Conservation (phyloP, 2,329 filamentous ascomycete genomes). For the Clonostachys rhizophaga region DNA sequence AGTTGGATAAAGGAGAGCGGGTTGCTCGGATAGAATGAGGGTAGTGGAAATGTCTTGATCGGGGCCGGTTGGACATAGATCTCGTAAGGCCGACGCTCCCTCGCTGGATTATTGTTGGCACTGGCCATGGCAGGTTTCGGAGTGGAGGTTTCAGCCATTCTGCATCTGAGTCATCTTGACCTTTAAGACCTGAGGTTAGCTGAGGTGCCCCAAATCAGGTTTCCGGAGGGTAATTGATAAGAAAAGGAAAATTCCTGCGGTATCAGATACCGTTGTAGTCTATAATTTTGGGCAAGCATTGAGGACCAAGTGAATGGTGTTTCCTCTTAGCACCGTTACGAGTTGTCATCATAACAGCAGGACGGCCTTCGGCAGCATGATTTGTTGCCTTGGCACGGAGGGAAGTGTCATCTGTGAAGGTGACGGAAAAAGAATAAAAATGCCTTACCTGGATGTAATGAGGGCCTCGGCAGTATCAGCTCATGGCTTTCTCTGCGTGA, state of each 20-base stretch:
- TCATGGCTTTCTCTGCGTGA: background rate
- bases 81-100: constrained; percentile 51
- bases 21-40: constrained; percentile 86
- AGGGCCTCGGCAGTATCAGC: background rate
- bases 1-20: constrained; percentile 83
- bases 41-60: constrained; percentile 76
- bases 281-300: constrained; percentile 62
- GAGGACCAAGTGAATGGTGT: constrained; percentile 51
- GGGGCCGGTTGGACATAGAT: constrained; percentile 82
- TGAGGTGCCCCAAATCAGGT: no score
- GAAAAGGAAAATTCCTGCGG: constrained; percentile 4
- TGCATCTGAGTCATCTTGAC: constrained; percentile 39
- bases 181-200: constrained; percentile 13
- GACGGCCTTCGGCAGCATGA: background rate
- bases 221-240: background rate
- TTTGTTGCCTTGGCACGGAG: no score
- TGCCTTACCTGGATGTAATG: constrained; percentile 1
- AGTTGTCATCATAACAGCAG: constrained; percentile 51
- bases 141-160: constrained; percentile 33
- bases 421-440: constrained; percentile 5
- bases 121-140: constrained; percentile 1
- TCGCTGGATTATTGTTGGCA: constrained; percentile 16
- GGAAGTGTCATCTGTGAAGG: no score
- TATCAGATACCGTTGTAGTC: constrained; percentile 99
- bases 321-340: constrained; percentile 51